Evolutionary conservation across 2,329 filamentous ascomycete genomes (phyloP).

Genomic region (Fusarium sororula): DNA sequence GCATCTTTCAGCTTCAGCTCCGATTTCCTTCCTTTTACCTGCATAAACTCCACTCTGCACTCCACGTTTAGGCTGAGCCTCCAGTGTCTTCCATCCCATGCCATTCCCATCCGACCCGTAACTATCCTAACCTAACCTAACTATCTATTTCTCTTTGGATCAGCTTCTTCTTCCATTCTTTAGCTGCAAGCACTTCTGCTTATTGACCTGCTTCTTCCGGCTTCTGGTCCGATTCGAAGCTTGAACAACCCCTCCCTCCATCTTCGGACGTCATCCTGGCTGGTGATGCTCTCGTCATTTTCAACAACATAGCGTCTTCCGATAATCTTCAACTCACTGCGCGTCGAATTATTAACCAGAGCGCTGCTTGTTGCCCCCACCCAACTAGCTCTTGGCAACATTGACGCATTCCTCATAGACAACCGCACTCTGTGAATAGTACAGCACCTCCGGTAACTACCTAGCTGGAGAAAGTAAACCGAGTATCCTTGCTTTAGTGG

Average conservation of each 20-base stretch:
- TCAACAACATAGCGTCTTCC: slow-evolving; percentile 22
- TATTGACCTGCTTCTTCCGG: slow-evolving; percentile 13
- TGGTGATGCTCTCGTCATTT: slow-evolving; percentile 18
- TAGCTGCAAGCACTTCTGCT: slow-evolving; percentile 6
- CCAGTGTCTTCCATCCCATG: not conserved
- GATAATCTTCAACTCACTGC: not conserved
- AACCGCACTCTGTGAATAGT: slow-evolving; percentile 8
- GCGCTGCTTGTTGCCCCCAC: slow-evolving; percentile 25
- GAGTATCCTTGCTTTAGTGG: slow-evolving; percentile 17
- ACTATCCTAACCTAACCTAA: too few species aligned
- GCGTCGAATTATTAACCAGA: not conserved
- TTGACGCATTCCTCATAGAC: slow-evolving; percentile 19
- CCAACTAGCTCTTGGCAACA: slow-evolving; percentile 37
- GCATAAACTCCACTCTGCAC: slow-evolving; percentile 36
- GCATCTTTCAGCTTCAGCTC: slow-evolving; percentile 13
- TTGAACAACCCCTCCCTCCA: not conserved
- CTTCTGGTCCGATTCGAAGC: slow-evolving; percentile 1
- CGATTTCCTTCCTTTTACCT: slow-evolving; percentile 20
- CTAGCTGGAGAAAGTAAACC: not conserved
- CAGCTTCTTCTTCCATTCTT: not conserved
- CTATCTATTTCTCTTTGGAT: not conserved
- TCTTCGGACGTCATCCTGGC: slow-evolving; percentile 13
- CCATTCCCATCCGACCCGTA: not conserved
- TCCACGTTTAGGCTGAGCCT: slow-evolving; percentile 27
- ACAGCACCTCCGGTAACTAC: not conserved